Evolutionary conservation across 371 early-diverging fungal genomes (phyloP).

Genomic region (Saksenaea oblongispora): DNA sequence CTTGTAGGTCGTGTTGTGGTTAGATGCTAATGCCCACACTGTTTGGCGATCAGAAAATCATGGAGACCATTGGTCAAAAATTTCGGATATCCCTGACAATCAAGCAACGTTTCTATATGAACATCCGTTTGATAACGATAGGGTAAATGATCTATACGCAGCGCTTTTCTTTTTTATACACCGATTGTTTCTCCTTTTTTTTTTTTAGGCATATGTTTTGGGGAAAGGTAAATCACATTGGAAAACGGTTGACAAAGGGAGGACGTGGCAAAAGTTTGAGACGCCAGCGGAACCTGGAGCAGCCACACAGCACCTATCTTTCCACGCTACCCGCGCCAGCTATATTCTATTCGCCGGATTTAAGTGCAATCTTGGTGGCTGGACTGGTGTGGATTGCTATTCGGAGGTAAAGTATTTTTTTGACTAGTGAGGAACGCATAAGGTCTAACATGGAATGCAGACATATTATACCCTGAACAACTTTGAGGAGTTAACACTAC

Average conservation of each 20-base stretch:
- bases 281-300: slow-evolving; percentile 51
- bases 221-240: slow-evolving; percentile 62
- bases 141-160: slow-evolving; percentile 30
- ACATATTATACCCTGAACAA: slow-evolving; percentile 68
- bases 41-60: slow-evolving; percentile 69
- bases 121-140: slow-evolving; percentile 61
- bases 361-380: slow-evolving; percentile 51
- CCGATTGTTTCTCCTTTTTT: not conserved
- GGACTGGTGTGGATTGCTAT: slow-evolving; percentile 46
- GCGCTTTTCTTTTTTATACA: slow-evolving; percentile 5
- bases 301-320: slow-evolving; percentile 48
- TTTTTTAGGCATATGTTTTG: slow-evolving; percentile 61
- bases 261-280: slow-evolving; percentile 63
- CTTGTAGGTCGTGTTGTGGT: slow-evolving; percentile 59
- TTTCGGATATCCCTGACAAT: slow-evolving; percentile 41
- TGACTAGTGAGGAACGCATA: not conserved
- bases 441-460: not conserved
- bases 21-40: slow-evolving; percentile 49
- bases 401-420: slow-evolving; percentile 48
- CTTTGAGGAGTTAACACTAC: slow-evolving; percentile 52
- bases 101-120: slow-evolving; percentile 45
- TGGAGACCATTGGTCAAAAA: slow-evolving; percentile 64
- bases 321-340: slow-evolving; percentile 65
- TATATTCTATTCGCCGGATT: slow-evolving; percentile 60
- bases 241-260: slow-evolving; percentile 66